Percentiles rank a stretch among this genome's conserved stretches.
Evolutionary conservation across 768 basidiomycete genomes (phyloP).

Genomic region (Pholiota molesta): DNA sequence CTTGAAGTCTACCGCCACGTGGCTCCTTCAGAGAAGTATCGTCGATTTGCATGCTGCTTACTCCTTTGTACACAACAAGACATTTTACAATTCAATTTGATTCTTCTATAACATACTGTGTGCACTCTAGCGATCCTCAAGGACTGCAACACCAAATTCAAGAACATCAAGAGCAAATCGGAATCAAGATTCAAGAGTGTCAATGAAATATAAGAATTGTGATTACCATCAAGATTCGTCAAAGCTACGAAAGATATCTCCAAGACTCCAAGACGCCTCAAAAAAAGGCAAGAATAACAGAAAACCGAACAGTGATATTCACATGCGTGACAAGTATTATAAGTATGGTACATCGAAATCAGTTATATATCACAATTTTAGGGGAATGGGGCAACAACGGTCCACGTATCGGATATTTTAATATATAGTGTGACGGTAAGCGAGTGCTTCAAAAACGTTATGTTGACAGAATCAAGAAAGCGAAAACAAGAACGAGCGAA

Average conservation of each 20-base stretch:
- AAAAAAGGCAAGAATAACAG: not conserved
- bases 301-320: not conserved
- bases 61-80: not conserved
- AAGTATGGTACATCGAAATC: constrained; percentile 6
- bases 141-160: not conserved
- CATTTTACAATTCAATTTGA: constrained; percentile 1
- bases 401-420: not conserved
- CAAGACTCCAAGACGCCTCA: constrained; percentile 3
- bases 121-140: not conserved
- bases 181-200: too few relatives aligned
- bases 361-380: not conserved
- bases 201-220: too few relatives aligned
- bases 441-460: not conserved
- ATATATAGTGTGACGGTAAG: not conserved
- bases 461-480: not conserved
- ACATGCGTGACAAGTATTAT: constrained; percentile 7
- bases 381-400: not conserved
- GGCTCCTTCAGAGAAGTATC: constrained; percentile 7
- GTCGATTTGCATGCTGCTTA: not conserved
- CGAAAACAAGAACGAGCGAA: not conserved
- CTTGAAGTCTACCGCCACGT: not conserved
- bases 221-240: not conserved
- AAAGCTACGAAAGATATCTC: too few relatives aligned
- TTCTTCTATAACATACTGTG: not conserved
- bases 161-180: not conserved